phyloP scores from a whole-genome alignment of 202 grass and related monocot species.

The Carex sylvatica region DNA sequence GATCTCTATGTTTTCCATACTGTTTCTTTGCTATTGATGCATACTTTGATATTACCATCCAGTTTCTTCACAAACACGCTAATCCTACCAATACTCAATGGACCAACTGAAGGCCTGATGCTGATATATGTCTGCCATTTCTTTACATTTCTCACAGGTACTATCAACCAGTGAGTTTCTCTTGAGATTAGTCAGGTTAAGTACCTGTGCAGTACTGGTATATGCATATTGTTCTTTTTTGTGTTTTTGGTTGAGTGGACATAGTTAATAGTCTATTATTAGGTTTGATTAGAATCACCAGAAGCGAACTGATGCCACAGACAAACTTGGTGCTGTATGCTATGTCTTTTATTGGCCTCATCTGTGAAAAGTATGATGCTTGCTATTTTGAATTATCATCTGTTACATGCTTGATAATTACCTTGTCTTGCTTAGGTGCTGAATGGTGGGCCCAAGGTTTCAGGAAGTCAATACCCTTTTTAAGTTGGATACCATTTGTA shows the following conservation, averaged over 20 bases:
- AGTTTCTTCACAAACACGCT: slow-evolving; percentile 99
- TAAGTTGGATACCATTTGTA: slow-evolving; percentile 79
- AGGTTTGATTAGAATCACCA: neutral
- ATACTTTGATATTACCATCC: slow-evolving; percentile 29
- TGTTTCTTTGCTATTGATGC: slow-evolving; percentile 23
- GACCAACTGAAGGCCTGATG: slow-evolving; percentile 98
- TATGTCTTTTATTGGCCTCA: neutral
- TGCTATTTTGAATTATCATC: slow-evolving; percentile 7
- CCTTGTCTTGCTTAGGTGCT: slow-evolving; percentile 59
- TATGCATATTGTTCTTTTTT: neutral
- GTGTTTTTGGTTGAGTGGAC: slow-evolving; percentile 2
- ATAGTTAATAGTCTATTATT: neutral
- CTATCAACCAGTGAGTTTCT: neutral
- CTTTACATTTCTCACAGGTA: slow-evolving; percentile 88
- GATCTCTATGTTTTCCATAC: slow-evolving; percentile 10
- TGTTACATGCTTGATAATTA: slow-evolving; percentile 23
- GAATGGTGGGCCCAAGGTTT: slow-evolving; percentile 99
- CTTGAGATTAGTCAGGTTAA: neutral
- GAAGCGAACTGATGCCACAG: neutral
- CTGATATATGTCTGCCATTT: slow-evolving; percentile 88
- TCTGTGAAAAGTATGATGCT: slow-evolving; percentile 3
- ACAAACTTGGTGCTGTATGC: neutral
- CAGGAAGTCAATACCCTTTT: slow-evolving; percentile 74
- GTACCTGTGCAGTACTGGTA: neutral
- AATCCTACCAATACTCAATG: slow-evolving; percentile 87